Evolutionary conservation across 169 alveolate species (phyloP).

Genomic region (Eimeria acervulina): DNA sequence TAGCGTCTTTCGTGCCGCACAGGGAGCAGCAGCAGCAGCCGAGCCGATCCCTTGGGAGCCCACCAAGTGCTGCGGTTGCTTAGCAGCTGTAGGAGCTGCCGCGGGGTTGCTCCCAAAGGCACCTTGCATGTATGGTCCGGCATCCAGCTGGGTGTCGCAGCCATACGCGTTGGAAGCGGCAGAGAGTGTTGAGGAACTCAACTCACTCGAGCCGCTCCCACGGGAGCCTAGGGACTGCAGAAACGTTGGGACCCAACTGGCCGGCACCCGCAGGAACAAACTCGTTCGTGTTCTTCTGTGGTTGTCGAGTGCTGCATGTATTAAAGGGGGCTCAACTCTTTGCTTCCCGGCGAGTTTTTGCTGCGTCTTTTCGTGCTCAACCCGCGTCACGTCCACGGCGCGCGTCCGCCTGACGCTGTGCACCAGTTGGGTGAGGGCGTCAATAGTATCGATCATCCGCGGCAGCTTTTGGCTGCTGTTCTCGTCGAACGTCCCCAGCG

Average conservation of each 20-base stretch:
- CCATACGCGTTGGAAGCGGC: slow-evolving; percentile 70
- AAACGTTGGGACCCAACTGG: slow-evolving; percentile 52
- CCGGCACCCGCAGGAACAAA: slow-evolving; percentile 61
- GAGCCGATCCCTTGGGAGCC: slow-evolving; percentile 80
- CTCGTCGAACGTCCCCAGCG: slow-evolving; percentile 4
- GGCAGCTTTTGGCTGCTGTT: slow-evolving; percentile 57
- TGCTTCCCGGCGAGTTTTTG: slow-evolving; percentile 69
- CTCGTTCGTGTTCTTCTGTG: slow-evolving; percentile 75
- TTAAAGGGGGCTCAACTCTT: slow-evolving; percentile 58
- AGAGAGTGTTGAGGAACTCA: slow-evolving; percentile 71
- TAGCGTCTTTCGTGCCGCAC: slow-evolving; percentile 77
- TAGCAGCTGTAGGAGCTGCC: slow-evolving; percentile 80
- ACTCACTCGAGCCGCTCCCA: slow-evolving; percentile 67
- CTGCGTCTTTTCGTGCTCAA: slow-evolving; percentile 58
- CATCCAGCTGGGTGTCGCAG: slow-evolving; percentile 63
- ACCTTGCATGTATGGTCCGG: slow-evolving; percentile 76
- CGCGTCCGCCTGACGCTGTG: slow-evolving; percentile 74
- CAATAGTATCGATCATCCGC: slow-evolving; percentile 61
- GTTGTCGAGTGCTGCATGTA: slow-evolving; percentile 16
- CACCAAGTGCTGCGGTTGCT: slow-evolving; percentile 77
- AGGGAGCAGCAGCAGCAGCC: slow-evolving; percentile 82
- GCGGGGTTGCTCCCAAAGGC: slow-evolving; percentile 82
- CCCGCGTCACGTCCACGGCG: slow-evolving; percentile 60
- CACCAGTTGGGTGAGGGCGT: slow-evolving; percentile 69
- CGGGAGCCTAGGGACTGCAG: slow-evolving; percentile 74